Percentiles rank a stretch among this genome's conserved stretches.
phyloP scores from a whole-genome alignment of 2,329 filamentous ascomycete species.

The Hymenotorrendiella dingleyae region DNA sequence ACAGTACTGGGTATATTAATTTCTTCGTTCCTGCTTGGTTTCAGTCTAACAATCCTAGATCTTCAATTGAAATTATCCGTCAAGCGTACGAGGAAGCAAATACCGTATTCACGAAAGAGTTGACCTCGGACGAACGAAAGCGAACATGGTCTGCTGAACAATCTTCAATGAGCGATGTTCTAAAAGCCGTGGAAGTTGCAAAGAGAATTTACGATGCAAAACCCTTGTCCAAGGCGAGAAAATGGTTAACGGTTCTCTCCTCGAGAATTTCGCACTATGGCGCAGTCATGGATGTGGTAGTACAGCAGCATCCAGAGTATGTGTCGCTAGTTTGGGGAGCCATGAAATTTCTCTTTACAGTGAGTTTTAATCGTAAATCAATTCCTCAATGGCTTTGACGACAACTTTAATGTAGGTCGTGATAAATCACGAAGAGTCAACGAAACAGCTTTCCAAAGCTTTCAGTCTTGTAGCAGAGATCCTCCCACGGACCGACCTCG shows the following conservation, averaged over 20 bases:
- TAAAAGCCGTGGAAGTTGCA: conserved; percentile 1
- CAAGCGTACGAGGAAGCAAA: not conserved
- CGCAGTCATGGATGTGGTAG: conserved; percentile 8
- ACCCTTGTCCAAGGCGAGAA: not conserved
- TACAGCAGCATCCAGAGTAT: conserved; percentile 25
- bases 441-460: not conserved
- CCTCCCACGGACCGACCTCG: not conserved
- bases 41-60: too few relatives aligned
- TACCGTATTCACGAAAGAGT: not conserved
- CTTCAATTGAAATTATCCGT: not conserved
- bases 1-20: too few relatives aligned
- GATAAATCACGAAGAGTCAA: not conserved
- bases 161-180: conserved; percentile 1
- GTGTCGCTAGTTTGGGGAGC: conserved; percentile 22
- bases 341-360: conserved; percentile 24
- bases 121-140: not conserved
- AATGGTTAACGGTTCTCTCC: conserved; percentile 10
- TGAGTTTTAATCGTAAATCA: too few relatives aligned
- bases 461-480: not conserved
- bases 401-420: not conserved
- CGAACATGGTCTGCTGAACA: not conserved
- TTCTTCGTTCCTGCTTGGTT: too few relatives aligned
- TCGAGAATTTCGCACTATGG: conserved; percentile 6
- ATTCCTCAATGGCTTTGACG: too few relatives aligned
- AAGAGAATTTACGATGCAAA: conserved; percentile 7